These are phyloP conservation scores for Gossypium armourianum DNA, from an alignment of 441 rosid species.

Conservation along the genomic window DNA sequence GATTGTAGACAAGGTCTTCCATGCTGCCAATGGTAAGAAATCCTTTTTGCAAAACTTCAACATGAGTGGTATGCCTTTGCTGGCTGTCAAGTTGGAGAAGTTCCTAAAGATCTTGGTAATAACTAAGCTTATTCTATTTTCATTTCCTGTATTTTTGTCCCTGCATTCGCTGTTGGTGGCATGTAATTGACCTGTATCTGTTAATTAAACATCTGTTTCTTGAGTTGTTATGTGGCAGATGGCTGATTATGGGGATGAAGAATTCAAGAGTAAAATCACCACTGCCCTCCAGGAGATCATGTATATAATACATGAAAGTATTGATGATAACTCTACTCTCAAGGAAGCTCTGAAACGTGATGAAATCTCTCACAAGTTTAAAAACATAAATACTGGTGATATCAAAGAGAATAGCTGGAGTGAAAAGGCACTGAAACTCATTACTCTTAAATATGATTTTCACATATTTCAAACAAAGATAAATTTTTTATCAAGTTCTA, in stretches of 20 bases:
- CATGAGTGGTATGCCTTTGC: slow-evolving; percentile 62
- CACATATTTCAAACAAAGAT: slow-evolving; percentile 6
- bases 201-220: neutral
- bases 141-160: neutral
- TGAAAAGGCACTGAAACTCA: slow-evolving; percentile 53
- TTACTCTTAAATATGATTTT: neutral
- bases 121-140: slow-evolving; percentile 10
- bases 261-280: slow-evolving; percentile 55
- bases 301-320: slow-evolving; percentile 64
- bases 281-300: slow-evolving; percentile 77
- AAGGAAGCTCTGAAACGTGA: slow-evolving; percentile 30
- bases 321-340: slow-evolving; percentile 41
- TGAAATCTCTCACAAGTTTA: slow-evolving; percentile 35
- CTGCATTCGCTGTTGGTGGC: neutral
- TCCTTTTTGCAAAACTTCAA: slow-evolving; percentile 45
- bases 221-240: slow-evolving; percentile 32
- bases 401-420: slow-evolving; percentile 30
- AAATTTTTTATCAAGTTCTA: slow-evolving; percentile 1
- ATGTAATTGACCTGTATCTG: too few species aligned
- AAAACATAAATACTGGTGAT: slow-evolving; percentile 39
- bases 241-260: slow-evolving; percentile 25
- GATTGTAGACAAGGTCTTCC: neutral
- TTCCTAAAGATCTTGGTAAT: slow-evolving; percentile 65
- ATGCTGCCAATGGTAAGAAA: neutral
- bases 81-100: slow-evolving; percentile 63